Conservation (phyloP, 2,329 filamentous ascomycete genomes). For the Didymella pinodella region DNA sequence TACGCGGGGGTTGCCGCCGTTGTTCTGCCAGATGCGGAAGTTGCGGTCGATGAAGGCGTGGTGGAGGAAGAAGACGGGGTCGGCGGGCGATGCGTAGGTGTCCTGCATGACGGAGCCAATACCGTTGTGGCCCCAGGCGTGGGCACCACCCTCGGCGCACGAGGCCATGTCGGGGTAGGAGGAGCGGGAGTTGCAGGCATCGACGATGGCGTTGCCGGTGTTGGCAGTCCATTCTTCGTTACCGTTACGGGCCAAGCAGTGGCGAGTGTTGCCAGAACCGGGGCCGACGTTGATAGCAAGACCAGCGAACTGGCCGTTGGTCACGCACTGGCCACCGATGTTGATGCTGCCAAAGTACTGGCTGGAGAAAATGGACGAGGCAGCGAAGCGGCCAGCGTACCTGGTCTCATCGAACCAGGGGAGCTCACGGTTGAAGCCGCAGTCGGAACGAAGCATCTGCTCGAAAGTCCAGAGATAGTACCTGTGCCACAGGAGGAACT, state of each 20-base stretch:
- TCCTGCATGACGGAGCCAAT: slow-evolving; percentile 48
- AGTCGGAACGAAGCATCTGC: slow-evolving; percentile 52
- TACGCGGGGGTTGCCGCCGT: slow-evolving; percentile 30
- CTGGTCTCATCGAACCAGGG: slow-evolving; percentile 51
- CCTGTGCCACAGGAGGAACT: slow-evolving; percentile 56
- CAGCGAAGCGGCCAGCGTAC: slow-evolving; percentile 41
- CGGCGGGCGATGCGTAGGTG: slow-evolving; percentile 43
- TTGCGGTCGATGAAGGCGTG: slow-evolving; percentile 60
- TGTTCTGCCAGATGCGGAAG: slow-evolving; percentile 57
- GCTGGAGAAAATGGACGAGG: slow-evolving; percentile 43
- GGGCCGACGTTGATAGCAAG: slow-evolving; percentile 44
- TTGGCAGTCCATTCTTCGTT: slow-evolving; percentile 38
- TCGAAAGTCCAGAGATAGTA: slow-evolving; percentile 55
- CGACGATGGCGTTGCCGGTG: slow-evolving; percentile 38
- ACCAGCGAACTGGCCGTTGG: slow-evolving; percentile 45
- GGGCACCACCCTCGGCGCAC: slow-evolving; percentile 42
- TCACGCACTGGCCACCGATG: slow-evolving; percentile 40
- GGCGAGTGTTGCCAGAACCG: slow-evolving; percentile 34
- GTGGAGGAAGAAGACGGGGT: slow-evolving; percentile 59
- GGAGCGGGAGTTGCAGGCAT: slow-evolving; percentile 36
- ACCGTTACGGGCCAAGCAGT: slow-evolving; percentile 45
- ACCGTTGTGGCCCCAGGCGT: slow-evolving; percentile 49
- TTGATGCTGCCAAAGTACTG: slow-evolving; percentile 40
- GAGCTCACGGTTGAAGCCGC: slow-evolving; percentile 51
- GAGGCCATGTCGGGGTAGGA: slow-evolving; percentile 41